These are phyloP conservation scores for rapeseed (Brassica napus) DNA, from an alignment of 345 rosid species.

Conservation along the genomic window DNA sequence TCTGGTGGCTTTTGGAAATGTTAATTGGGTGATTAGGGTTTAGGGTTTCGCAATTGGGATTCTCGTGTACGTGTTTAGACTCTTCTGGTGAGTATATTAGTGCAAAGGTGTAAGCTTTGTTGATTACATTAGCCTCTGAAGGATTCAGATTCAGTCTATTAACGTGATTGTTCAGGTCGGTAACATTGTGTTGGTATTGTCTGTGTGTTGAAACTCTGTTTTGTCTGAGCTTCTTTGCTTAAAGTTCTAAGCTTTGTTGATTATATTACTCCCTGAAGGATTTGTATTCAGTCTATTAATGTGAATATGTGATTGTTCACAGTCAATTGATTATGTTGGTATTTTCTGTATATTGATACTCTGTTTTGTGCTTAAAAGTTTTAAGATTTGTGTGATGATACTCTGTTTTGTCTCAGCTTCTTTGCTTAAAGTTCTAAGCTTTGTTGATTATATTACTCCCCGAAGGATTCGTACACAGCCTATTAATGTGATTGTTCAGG, in stretches of 20 bases:
- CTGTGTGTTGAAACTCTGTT: neutral
- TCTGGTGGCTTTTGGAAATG: neutral
- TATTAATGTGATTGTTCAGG: neutral
- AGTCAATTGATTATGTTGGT: slow-evolving; percentile 2
- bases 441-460: neutral
- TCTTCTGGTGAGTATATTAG: neutral
- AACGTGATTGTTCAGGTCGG: neutral
- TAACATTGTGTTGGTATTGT: neutral
- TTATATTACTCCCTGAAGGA: neutral
- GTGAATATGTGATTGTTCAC: slow-evolving; percentile 3
- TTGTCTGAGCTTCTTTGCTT: neutral
- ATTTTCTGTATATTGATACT: neutral
- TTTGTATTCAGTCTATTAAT: neutral
- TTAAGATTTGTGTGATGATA: neutral
- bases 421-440: slow-evolving; percentile 11
- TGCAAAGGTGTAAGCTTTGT: slow-evolving; percentile 14
- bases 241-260: slow-evolving; percentile 24
- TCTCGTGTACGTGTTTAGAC: neutral
- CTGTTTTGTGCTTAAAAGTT: slow-evolving; percentile 1
- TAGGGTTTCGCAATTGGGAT: slow-evolving; percentile 7
- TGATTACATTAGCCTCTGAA: neutral
- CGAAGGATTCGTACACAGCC: neutral
- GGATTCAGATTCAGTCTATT: neutral
- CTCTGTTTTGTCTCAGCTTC: neutral
- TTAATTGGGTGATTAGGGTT: slow-evolving; percentile 1